These are phyloP conservation scores for Candida corydali DNA, from an alignment of 805 yeast species.

Conservation along the genomic window DNA sequence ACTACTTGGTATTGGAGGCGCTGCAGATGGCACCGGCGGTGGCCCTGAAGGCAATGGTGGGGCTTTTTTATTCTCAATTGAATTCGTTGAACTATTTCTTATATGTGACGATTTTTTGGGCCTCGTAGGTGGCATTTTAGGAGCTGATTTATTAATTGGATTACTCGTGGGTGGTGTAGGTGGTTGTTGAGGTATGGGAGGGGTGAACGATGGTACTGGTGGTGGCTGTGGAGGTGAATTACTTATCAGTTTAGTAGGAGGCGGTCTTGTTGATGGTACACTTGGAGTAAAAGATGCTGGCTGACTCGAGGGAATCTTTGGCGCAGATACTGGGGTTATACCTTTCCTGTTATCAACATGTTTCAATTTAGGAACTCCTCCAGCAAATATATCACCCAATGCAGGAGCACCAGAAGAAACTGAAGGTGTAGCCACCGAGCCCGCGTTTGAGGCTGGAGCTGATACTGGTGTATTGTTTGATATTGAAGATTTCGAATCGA, in stretches of 20 bases:
- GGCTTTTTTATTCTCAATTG: slow-evolving; percentile 16
- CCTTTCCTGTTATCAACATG: slow-evolving; percentile 35
- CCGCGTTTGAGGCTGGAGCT: slow-evolving; percentile 12
- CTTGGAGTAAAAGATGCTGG: not conserved
- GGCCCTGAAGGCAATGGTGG: slow-evolving; percentile 16
- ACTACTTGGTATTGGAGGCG: slow-evolving; percentile 14
- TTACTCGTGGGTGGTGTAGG: not conserved
- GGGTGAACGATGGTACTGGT: slow-evolving; percentile 5
- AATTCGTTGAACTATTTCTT: slow-evolving; percentile 18
- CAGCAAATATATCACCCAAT: slow-evolving; percentile 69
- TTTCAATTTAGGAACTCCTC: slow-evolving; percentile 73
- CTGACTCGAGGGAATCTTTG: slow-evolving; percentile 25
- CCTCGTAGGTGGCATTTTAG: slow-evolving; percentile 37
- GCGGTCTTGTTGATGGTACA: slow-evolving; percentile 12
- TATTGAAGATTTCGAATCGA: slow-evolving; percentile 43
- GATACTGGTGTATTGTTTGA: slow-evolving; percentile 18
- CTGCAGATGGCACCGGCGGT: slow-evolving; percentile 13
- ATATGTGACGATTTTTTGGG: slow-evolving; percentile 38
- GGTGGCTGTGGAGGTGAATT: slow-evolving; percentile 9
- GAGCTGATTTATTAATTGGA: slow-evolving; percentile 12
- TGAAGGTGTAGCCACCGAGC: slow-evolving; percentile 8
- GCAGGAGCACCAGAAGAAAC: slow-evolving; percentile 41
- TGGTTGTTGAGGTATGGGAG: slow-evolving; percentile 1
- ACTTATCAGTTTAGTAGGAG: slow-evolving; percentile 9
- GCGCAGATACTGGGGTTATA: slow-evolving; percentile 35